Evolutionary conservation across 2,329 filamentous ascomycete genomes (phyloP).

Genomic region (Zalaria sp.): DNA sequence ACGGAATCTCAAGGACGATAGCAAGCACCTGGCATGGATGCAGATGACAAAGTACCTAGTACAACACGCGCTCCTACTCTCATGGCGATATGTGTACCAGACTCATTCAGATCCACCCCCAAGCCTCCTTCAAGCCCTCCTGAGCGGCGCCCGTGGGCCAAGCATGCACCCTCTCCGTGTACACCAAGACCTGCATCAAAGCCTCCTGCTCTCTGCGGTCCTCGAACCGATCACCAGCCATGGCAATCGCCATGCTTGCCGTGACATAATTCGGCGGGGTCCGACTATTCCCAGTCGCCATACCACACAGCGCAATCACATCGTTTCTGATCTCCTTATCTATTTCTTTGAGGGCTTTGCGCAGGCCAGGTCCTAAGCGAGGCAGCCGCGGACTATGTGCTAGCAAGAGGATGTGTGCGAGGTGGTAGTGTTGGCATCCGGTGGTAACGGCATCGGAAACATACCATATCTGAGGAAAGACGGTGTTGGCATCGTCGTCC

Average conservation of each 20-base stretch:
- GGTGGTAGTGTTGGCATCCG: constrained; percentile 45
- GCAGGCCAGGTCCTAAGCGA: constrained; percentile 29
- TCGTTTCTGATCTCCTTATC: constrained; percentile 32
- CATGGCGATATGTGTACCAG: too few species aligned
- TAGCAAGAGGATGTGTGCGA: constrained; percentile 42
- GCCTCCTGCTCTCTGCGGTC: constrained; percentile 33
- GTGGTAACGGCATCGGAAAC: constrained; percentile 44
- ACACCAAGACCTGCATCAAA: constrained; percentile 31
- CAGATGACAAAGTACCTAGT: too few species aligned
- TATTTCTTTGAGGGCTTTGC: constrained; percentile 24
- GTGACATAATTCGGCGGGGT: constrained; percentile 38
- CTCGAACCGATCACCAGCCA: constrained; percentile 35
- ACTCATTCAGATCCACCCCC: constrained; percentile 35
- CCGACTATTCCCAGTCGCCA: constrained; percentile 41
- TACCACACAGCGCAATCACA: constrained; percentile 44
- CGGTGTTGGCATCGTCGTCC: neutral
- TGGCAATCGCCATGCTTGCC: constrained; percentile 18
- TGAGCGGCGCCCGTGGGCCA: constrained; percentile 38
- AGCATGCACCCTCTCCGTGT: constrained; percentile 35
- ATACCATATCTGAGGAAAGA: constrained; percentile 45
- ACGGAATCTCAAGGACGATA: too few species aligned
- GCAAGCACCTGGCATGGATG: too few species aligned
- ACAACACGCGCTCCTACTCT: too few species aligned
- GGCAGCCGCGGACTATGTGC: constrained; percentile 43
- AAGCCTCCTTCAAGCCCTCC: constrained; percentile 32